Base-by-base conservation (phyloP, 768 basidiomycete genomes). In the Kwoniella europaea region DNA sequence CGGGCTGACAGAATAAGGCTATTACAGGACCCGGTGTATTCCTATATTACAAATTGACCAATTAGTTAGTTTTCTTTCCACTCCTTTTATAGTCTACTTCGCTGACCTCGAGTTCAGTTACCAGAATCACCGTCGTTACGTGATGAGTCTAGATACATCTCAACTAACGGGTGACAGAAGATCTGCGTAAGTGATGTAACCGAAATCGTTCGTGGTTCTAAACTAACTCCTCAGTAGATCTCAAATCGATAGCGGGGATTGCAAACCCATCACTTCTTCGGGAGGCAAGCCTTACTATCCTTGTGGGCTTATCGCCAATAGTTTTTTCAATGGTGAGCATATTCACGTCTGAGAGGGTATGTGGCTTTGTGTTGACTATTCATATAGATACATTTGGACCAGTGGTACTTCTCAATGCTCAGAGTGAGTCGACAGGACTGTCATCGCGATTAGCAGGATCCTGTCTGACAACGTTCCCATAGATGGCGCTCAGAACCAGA, bases 41-140 rank as follows among this genome's bases (percentile, higher is more conserved):
- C 78, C 86, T 98, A 74, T 99, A 99, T 86, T 99, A 98, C 88
- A 94, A 93, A 85, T 68, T 79, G 68, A 81, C 79, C 29, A 82
- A 82, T 63, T 84, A 82, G 83, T 84, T 27, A 69, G 82, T 70
- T 52, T 18, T n/a, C 16, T 54, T 18, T 43, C 10, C 54, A 27
- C 50, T n/a, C 42, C 3, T 44, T 35, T 35, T 4, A 35, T 35
- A 7, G 35, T 35, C 35, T 35, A 35, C 35, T 35, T 35, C 35
- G 15, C 55, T 50, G 55, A 55, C 29, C 13, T n/a, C 43, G 3
- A 29, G 18, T 82, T 15, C 22, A 93, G 95, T 86, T 98, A 89
- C 86, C 96, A 99, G 87, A 99, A 99, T 84, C 97, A 99, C 82
- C 90, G 97, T 43, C 89, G 97, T 80, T 99, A 98, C 80, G 97